Evolutionary conservation across 2,329 filamentous ascomycete genomes (phyloP).

Genomic region (Graphiopsis chlorocephala): DNA sequence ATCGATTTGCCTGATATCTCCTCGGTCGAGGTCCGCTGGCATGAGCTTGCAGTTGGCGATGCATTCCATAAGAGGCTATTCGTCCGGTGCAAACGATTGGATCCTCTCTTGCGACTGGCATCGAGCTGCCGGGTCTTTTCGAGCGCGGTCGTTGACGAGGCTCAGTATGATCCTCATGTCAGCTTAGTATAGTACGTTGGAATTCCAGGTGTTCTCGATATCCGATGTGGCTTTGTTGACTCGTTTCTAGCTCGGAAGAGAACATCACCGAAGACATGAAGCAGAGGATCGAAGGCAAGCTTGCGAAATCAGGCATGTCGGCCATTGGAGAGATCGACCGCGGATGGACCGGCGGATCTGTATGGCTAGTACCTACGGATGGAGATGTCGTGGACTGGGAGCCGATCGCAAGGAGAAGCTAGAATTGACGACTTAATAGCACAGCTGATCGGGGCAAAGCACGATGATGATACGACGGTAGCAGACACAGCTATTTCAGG

Average conservation of each 20-base stretch:
- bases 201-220: no score
- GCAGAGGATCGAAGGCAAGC: background rate
- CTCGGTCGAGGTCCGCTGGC: background rate
- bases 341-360: background rate
- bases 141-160: background rate
- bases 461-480: background rate
- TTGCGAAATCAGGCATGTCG: background rate
- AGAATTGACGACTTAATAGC: background rate
- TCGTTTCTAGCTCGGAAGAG: background rate
- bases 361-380: background rate
- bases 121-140: background rate
- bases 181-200: background rate
- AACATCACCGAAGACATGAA: background rate
- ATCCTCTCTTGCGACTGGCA: background rate
- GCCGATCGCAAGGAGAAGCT: background rate
- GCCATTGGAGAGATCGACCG: no score
- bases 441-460: background rate
- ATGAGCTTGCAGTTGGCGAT: background rate
- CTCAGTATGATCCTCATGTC: conserved; percentile 1
- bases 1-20: background rate
- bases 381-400: background rate
- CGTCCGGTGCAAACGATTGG: background rate
- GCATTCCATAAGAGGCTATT: background rate
- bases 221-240: background rate
- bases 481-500: background rate